Conservation (phyloP, 805 yeast genomes). For the Maudiozyma pseudohumilis region DNA sequence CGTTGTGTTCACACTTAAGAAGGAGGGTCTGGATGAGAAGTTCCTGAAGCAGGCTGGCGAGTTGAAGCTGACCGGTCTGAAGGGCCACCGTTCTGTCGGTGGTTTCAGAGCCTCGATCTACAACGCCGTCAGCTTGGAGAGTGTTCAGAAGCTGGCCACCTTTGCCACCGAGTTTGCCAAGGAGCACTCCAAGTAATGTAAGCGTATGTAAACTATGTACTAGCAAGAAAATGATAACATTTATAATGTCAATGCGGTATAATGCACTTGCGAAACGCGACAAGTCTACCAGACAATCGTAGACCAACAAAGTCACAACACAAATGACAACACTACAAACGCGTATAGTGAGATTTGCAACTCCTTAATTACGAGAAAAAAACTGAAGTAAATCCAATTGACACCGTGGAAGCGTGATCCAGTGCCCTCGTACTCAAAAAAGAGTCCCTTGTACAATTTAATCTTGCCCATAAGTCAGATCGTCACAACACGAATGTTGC, state of each 20-base stretch:
- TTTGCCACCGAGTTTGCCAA: conserved; percentile 55
- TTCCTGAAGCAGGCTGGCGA: conserved; percentile 63
- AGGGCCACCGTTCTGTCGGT: conserved; percentile 96
- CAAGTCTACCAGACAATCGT: too few relatives aligned
- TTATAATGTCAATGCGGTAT: too few relatives aligned
- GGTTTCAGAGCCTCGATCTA: conserved; percentile 92
- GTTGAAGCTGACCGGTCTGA: conserved; percentile 59
- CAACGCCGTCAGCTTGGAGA: conserved; percentile 66
- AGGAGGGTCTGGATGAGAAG: conserved; percentile 52
- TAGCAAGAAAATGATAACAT: too few relatives aligned
- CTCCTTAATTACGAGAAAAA: conserved; percentile 25
- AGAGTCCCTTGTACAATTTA: conserved; percentile 26
- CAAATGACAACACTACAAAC: not conserved
- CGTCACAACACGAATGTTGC: not conserved
- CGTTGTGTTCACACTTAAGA: conserved; percentile 73
- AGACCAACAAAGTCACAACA: too few relatives aligned
- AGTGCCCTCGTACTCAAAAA: conserved; percentile 53
- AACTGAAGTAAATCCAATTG: too few relatives aligned
- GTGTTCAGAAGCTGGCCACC: conserved; percentile 46
- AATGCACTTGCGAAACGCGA: too few relatives aligned
- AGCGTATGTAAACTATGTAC: not conserved
- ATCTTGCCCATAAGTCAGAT: conserved; percentile 40
- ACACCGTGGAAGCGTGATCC: conserved; percentile 9
- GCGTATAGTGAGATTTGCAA: conserved; percentile 9
- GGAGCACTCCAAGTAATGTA: conserved; percentile 13